Evolutionary conservation across 2,329 filamentous ascomycete species (phyloP), one percentile per base, ranked within the genome.

Genomic region (Fusarium hainanense): DNA sequence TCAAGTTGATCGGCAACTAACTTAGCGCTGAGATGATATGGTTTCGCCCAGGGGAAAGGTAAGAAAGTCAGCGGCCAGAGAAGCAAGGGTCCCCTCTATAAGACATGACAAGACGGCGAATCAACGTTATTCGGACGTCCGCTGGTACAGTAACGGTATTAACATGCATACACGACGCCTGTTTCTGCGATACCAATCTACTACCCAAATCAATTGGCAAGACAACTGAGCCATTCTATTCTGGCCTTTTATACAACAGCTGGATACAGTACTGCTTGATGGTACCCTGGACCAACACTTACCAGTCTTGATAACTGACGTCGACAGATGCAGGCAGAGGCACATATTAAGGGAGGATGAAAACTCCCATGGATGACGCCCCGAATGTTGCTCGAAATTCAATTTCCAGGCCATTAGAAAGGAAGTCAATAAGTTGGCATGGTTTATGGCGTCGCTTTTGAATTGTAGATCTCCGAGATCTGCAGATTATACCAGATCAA

Each of bases 1-100:
- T 43, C 43, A 21, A 34, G 32, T 25, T 57, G 50, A 70, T 70
- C 54, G 54, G 41, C 63, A 50, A 40, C n/a, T 56, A 58, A 37
- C 34, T 28, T 51, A 51, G 34, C 49, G 34, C 27, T n/a, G 49
- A 51, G 32, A 51, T 51, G 18, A 18, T 18, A 44, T 37, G 40
- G 23, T 42, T 42, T 58, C 20, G 27, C 47, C 52, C 16, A 25
- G 34, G 51, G 49, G 25, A 57, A 47, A 40, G 42, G 46, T 37
- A 50, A 34, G n/a, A 6, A 23, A 50, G 30, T 32, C 23, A 34
- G 28, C 47, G 30, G 49, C 41, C 32, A 40, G 32, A 51, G 18
- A 27, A 27, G n/a, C 49, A 51, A 51, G 32, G 49, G 23, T 41
- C 48, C 47, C 23, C 32, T 50, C 48, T 21, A 51, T n/a, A 20